phyloP scores from a whole-genome alignment of 192 early-diverging fungal species.

The Thamnidium elegans region DNA sequence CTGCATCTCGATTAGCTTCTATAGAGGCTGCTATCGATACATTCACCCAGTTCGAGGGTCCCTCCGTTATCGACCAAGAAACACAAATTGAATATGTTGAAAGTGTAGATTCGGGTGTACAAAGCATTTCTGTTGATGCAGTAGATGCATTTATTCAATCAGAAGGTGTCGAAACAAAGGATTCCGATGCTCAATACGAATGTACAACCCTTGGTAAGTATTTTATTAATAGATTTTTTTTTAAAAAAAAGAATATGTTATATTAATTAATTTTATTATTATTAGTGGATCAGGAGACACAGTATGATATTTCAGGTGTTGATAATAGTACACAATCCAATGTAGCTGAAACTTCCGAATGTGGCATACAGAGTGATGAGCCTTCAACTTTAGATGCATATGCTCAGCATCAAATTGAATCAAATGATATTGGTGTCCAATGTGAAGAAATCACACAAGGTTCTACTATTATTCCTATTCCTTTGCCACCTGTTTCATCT shows the following conservation, averaged over 20 bases:
- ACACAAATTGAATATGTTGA: slow-evolving; percentile 13
- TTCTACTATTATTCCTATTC: neutral
- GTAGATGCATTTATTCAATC: neutral
- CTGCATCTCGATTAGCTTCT: slow-evolving; percentile 25
- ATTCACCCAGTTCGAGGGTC: too few species aligned
- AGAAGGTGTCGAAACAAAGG: neutral
- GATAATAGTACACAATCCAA: slow-evolving; percentile 4
- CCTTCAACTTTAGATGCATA: neutral
- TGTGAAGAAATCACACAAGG: neutral
- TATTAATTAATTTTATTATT: too few species aligned
- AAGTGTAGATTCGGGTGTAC: slow-evolving; percentile 19
- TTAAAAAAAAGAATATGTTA: too few species aligned
- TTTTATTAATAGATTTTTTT: too few species aligned
- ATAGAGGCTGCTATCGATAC: slow-evolving; percentile 6
- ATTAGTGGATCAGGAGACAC: too few species aligned
- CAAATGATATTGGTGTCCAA: slow-evolving; percentile 3
- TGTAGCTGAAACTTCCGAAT: neutral
- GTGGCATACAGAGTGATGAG: slow-evolving; percentile 7
- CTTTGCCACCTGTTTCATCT: neutral
- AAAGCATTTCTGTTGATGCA: neutral
- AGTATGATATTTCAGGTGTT: too few species aligned
- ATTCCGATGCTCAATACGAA: neutral
- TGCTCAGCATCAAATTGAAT: neutral
- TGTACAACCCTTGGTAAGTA: too few species aligned
- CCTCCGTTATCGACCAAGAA: neutral